A percentile compares a stretch with the other conserved stretches of the same genome.
These are phyloP conservation scores for Ophiognomonia clavigignenti-juglandacearum DNA, from an alignment of 2,329 filamentous ascomycete species.

Conservation along the genomic window DNA sequence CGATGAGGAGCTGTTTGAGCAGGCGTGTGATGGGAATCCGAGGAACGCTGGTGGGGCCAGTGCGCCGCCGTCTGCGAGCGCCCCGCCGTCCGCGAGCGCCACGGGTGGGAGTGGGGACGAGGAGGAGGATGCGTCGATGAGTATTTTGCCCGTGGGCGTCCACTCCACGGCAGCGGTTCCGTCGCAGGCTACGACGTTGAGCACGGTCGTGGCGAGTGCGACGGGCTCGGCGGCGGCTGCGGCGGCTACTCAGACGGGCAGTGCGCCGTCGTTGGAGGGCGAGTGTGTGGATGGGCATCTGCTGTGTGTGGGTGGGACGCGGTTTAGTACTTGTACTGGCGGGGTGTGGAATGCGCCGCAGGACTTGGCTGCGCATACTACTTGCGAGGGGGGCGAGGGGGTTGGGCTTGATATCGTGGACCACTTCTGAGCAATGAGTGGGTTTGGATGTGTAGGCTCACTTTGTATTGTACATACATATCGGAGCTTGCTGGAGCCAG, in stretches of 20 bases:
- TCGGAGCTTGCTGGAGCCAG: no score
- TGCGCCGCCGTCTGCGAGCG: neutral
- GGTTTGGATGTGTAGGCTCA: no score
- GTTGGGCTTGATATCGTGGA: slow-evolving; percentile 3
- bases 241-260: neutral
- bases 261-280: neutral
- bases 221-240: neutral
- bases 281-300: slow-evolving; percentile 9
- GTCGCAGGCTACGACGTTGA: neutral
- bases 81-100: no score
- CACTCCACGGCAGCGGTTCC: neutral
- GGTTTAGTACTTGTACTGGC: slow-evolving; percentile 13
- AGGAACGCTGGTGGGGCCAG: slow-evolving; percentile 7
- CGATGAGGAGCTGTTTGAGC: slow-evolving; percentile 26
- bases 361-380: slow-evolving; percentile 1
- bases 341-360: slow-evolving; percentile 10
- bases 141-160: neutral
- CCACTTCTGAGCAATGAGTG: neutral
- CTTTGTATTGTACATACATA: no score
- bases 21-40: slow-evolving; percentile 27
- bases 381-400: slow-evolving; percentile 6
- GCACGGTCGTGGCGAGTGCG: neutral
- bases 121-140: neutral
- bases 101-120: no score
- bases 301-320: slow-evolving; percentile 7